phyloP scores from a whole-genome alignment of 768 basidiomycete genomes.

The Hygrocybe coccinea region DNA sequence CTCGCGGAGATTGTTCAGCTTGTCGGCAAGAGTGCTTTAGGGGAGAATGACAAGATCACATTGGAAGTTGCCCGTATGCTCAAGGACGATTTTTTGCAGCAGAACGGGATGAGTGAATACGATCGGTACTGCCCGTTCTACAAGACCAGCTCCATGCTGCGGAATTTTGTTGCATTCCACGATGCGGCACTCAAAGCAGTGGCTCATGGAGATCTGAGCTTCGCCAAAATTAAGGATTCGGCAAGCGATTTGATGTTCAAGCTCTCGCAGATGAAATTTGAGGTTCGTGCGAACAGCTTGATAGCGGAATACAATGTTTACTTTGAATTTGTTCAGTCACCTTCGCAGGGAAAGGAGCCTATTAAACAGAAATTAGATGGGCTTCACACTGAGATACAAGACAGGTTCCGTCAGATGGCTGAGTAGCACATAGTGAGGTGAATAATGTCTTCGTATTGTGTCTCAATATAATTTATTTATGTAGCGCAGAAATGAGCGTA shows the following conservation, averaged over 20 bases:
- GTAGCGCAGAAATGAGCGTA: too few relatives aligned
- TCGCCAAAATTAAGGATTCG: constrained; percentile 81
- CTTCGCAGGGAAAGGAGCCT: constrained; percentile 82
- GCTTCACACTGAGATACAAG: constrained; percentile 80
- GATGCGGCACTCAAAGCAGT: constrained; percentile 86
- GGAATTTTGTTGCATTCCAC: constrained; percentile 91
- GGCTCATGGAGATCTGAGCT: constrained; percentile 76
- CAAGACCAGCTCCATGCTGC: constrained; percentile 95
- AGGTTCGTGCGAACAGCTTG: constrained; percentile 47
- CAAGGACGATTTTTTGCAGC: constrained; percentile 95
- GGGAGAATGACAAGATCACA: constrained; percentile 97
- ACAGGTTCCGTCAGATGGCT: constrained; percentile 83
- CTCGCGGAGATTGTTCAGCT: constrained; percentile 98
- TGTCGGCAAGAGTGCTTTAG: constrained; percentile 97
- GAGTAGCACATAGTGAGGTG: too few relatives aligned
- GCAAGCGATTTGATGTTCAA: constrained; percentile 89
- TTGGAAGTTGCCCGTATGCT: constrained; percentile 95
- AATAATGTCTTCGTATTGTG: too few relatives aligned
- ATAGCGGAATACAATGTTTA: neutral
- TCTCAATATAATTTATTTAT: too few relatives aligned
- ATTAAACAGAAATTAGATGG: constrained; percentile 80
- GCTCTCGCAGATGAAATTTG: constrained; percentile 99
- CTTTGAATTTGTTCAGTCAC: constrained; percentile 50
- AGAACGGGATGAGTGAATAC: constrained; percentile 98
- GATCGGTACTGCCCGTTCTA: constrained; percentile 98